phyloP scores from a whole-genome alignment of 2,329 filamentous ascomycete species.

The Raffaelea arxii region DNA sequence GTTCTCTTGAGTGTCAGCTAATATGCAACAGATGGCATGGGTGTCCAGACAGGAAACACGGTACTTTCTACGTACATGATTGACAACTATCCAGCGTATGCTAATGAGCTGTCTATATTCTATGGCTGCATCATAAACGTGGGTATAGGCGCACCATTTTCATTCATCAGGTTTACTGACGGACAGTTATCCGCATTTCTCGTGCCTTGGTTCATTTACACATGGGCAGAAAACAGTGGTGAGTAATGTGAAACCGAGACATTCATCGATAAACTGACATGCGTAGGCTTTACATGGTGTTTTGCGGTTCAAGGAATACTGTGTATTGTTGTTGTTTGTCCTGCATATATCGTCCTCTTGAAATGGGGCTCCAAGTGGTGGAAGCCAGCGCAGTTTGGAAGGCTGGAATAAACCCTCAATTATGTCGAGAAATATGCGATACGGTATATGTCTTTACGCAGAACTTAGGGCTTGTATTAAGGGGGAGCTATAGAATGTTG shows the following conservation, averaged over 20 bases:
- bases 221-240: conserved; percentile 28
- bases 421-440: no score
- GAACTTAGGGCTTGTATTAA: no score
- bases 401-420: neutral
- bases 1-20: neutral
- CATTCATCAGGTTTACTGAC: neutral
- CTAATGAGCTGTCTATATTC: conserved; percentile 43
- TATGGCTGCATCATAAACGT: conserved; percentile 42
- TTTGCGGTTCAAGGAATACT: conserved; percentile 39
- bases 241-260: neutral
- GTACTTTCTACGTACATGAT: conserved; percentile 42
- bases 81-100: conserved; percentile 44
- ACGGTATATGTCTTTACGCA: no score
- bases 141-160: neutral
- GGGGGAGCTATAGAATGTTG: no score
- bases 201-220: conserved; percentile 37
- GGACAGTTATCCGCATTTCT: conserved; percentile 30
- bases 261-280: neutral
- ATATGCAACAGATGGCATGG: conserved; percentile 33
- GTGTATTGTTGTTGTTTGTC: conserved; percentile 10
- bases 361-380: conserved; percentile 1
- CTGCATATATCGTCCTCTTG: conserved; percentile 5
- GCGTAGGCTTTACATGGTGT: conserved; percentile 37
- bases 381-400: conserved; percentile 3
- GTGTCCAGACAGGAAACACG: conserved; percentile 48